Evolutionary conservation across 1,284 basidiomycete genomes (phyloP).

Genomic region (Mycena citricolor): DNA sequence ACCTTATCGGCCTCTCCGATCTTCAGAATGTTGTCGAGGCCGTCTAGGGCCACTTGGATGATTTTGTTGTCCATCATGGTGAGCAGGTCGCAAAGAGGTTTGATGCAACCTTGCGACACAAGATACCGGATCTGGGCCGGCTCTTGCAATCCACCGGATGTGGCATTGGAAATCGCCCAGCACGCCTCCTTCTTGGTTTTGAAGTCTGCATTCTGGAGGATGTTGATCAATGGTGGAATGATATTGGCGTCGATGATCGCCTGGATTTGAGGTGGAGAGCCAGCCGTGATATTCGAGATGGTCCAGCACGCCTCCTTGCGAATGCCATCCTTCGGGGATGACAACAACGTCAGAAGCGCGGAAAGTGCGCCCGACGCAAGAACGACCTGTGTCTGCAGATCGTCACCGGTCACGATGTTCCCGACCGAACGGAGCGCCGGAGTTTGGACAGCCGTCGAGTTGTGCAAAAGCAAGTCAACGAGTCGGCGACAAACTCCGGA

Average conservation of each 20-base stretch:
- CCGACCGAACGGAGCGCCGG: constrained; percentile 97
- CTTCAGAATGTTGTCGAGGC: constrained; percentile 98
- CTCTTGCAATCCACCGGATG: constrained; percentile 95
- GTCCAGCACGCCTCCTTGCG: constrained; percentile 99
- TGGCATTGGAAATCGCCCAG: constrained; percentile 99
- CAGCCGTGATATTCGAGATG: constrained; percentile 98
- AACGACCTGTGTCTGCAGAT: constrained; percentile 97
- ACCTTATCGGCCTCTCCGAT: constrained; percentile 97
- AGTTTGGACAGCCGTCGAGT: constrained; percentile 97
- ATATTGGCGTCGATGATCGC: constrained; percentile 87
- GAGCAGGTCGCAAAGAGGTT: constrained; percentile 95
- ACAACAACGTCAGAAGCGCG: constrained; percentile 88
- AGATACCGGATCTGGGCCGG: constrained; percentile 98
- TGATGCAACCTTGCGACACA: constrained; percentile 97
- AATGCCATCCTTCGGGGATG: constrained; percentile 95
- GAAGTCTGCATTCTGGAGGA: constrained; percentile 96
- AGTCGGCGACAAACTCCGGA: constrained; percentile 96
- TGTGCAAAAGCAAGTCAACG: constrained; percentile 97
- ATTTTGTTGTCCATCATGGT: constrained; percentile 99
- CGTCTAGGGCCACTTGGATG: constrained; percentile 97
- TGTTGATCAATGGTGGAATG: constrained; percentile 97
- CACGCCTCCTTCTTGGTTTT: constrained; percentile 99
- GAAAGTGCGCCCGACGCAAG: constrained; percentile 95
- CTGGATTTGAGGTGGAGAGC: constrained; percentile 95
- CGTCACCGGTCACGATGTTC: constrained; percentile 98